Base-by-base conservation (phyloP, 495 filamentous ascomycete genomes). In the Penicillium argentinense region DNA sequence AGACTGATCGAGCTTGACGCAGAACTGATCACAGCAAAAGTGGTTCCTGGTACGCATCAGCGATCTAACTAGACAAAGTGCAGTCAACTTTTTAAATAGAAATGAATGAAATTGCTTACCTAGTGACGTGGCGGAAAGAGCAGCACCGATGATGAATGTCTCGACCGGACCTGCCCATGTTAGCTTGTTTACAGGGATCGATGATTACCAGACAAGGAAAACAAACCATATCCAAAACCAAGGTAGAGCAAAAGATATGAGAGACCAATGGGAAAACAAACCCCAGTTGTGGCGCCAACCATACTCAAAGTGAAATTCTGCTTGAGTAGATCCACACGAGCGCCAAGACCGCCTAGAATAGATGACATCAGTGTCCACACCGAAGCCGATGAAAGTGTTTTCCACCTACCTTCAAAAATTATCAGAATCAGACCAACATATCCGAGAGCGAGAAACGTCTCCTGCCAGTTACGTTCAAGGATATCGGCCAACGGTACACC, bases 401-500 rank as follows among this genome's bases (percentile, higher is more conserved):
- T n/a, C n/a, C n/a, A n/a, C 12, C 24, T 21, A 67, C 64, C 64
- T 46, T 67, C 59, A 25, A 67, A 67, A 24, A 67, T 67, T 28
- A 67, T 67, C 25, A 67, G 26, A 34, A 67, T 67, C 48, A 67
- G 42, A 3, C 64, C 64, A n/a, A 67, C 49, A 59, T 67, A 67
- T 34, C 64, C 64, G 9, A 67, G 25, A 5, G 53, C 46, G 16
- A 65, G 47, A 34, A 67, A 65, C 1, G 64, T 67, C 16, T 60
- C 17, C 33, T 67, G 62, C 64, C 62, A 67, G 1, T 50, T 13
- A 3, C 43, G 7, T 21, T 67, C 42, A 7, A 67, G 56, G 40
- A 67, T 67, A 51, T 67, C 37, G 4, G 59, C 64, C 21, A 67
- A 30, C 1, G 64, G 64, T 8, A 39, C 43, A 14, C 64, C 62